Conservation (phyloP, 2,329 filamentous ascomycete species). For the Penicillium freii region DNA sequence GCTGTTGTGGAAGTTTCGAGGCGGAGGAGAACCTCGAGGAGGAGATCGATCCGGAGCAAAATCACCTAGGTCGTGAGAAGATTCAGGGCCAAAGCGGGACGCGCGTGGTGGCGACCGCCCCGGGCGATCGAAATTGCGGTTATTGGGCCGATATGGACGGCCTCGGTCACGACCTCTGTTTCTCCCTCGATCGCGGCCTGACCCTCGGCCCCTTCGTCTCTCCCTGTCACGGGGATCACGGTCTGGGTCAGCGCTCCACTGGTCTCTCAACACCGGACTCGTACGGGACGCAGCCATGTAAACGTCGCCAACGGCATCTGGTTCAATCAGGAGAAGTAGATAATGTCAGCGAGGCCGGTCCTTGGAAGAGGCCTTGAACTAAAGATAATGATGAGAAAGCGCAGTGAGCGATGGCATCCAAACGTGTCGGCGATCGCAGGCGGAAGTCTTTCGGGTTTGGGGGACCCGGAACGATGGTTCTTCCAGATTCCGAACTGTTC, state of each 20-base stretch:
- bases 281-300: slow-evolving; percentile 52
- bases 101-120: slow-evolving; percentile 40
- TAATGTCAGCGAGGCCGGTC: slow-evolving; percentile 8
- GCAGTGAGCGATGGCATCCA: slow-evolving; percentile 22
- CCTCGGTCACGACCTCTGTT: slow-evolving; percentile 44
- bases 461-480: slow-evolving; percentile 32
- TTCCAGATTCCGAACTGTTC: slow-evolving; percentile 26
- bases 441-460: slow-evolving; percentile 31
- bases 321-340: slow-evolving; percentile 17
- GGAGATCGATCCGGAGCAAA: slow-evolving; percentile 28
- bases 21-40: slow-evolving; percentile 29
- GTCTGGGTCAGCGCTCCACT: slow-evolving; percentile 49
- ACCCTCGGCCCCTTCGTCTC: slow-evolving; percentile 44
- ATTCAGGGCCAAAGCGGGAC: slow-evolving; percentile 32
- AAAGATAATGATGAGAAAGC: slow-evolving; percentile 11
- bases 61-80: slow-evolving; percentile 30
- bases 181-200: slow-evolving; percentile 37
- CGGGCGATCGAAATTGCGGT: slow-evolving; percentile 42
- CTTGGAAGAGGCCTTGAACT: slow-evolving; percentile 11
- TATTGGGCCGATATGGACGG: slow-evolving; percentile 34
- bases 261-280: slow-evolving; percentile 52
- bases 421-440: slow-evolving; percentile 29
- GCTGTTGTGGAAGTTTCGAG: slow-evolving; percentile 21
- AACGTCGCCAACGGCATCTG: slow-evolving; percentile 45
- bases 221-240: slow-evolving; percentile 38